Evolutionary conservation across 805 yeast species (phyloP).

Genomic region (Starmera pachycereana): DNA sequence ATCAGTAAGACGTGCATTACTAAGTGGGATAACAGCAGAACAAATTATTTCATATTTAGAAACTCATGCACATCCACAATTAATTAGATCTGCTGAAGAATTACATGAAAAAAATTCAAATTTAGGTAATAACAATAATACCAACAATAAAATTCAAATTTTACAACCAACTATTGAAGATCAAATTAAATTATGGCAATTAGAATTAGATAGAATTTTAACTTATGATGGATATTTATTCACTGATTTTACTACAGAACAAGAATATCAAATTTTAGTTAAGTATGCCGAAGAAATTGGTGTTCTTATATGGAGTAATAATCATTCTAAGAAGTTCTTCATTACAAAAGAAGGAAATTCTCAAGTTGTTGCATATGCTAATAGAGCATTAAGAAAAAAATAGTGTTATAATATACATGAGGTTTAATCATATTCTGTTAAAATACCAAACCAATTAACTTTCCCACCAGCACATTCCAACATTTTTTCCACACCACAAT

Average conservation of each 20-base stretch:
- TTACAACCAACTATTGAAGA: conserved; percentile 95
- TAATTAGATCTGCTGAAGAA: conserved; percentile 67
- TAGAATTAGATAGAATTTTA: conserved; percentile 86
- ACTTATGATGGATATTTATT: conserved; percentile 81
- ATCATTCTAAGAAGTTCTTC: conserved; percentile 60
- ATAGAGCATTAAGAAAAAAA: conserved; percentile 37
- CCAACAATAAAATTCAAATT: conserved; percentile 46
- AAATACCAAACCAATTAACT: background rate
- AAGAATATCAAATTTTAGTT: conserved; percentile 63
- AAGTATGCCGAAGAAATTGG: conserved; percentile 87
- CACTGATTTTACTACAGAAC: conserved; percentile 69
- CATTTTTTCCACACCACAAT: background rate
- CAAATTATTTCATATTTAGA: conserved; percentile 85
- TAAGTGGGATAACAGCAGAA: conserved; percentile 88
- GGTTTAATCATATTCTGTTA: background rate
- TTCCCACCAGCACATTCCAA: background rate
- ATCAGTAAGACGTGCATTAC: conserved; percentile 73
- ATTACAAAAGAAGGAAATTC: conserved; percentile 80
- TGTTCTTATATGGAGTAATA: conserved; percentile 81
- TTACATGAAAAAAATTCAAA: conserved; percentile 57
- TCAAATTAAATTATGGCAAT: conserved; percentile 92
- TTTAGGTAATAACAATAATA: conserved; percentile 32
- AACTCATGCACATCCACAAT: conserved; percentile 89
- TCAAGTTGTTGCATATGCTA: conserved; percentile 88
- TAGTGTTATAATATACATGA: background rate